These are phyloP conservation scores for Orbilia oligospora DNA, from an alignment of 2,329 filamentous ascomycete genomes.

Conservation along the genomic window DNA sequence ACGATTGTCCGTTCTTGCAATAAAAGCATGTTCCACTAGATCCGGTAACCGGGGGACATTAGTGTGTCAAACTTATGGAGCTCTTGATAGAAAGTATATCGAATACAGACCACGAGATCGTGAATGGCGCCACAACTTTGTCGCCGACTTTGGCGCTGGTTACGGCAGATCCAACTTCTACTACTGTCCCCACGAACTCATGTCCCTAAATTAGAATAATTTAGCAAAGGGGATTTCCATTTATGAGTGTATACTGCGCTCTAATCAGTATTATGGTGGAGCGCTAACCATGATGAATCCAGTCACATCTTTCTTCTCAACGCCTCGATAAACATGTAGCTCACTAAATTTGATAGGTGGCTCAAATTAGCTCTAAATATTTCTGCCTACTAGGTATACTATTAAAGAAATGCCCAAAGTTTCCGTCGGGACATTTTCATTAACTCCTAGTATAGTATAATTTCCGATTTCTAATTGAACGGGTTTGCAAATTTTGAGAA, in stretches of 20 bases:
- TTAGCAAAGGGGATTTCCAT: not conserved
- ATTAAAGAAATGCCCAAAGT: not conserved
- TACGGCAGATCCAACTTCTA: constrained; percentile 77
- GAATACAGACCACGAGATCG: constrained; percentile 77
- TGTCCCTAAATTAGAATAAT: constrained; percentile 73
- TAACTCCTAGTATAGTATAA: constrained; percentile 1
- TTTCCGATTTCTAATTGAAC: constrained; percentile 12
- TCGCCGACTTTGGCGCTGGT: constrained; percentile 80
- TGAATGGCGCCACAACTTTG: constrained; percentile 86
- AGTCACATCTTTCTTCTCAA: constrained; percentile 76
- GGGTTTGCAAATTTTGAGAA: not conserved
- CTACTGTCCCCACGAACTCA: constrained; percentile 85
- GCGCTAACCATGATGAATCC: constrained; percentile 73
- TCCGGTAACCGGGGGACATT: constrained; percentile 30
- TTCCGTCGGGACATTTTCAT: constrained; percentile 3
- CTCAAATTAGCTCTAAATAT: constrained; percentile 9
- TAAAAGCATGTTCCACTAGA: constrained; percentile 82
- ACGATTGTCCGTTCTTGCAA: constrained; percentile 81
- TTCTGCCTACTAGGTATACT: not conserved
- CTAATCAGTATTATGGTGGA: constrained; percentile 1
- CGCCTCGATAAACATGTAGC: constrained; percentile 87
- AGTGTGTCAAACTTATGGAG: constrained; percentile 36
- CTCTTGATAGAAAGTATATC: constrained; percentile 8
- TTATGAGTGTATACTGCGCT: not conserved
- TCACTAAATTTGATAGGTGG: constrained; percentile 72